Evolutionary conservation across 2,329 filamentous ascomycete genomes (phyloP), one percentile per base, ranked within the genome.

Genomic region (Aureobasidium sp.): DNA sequence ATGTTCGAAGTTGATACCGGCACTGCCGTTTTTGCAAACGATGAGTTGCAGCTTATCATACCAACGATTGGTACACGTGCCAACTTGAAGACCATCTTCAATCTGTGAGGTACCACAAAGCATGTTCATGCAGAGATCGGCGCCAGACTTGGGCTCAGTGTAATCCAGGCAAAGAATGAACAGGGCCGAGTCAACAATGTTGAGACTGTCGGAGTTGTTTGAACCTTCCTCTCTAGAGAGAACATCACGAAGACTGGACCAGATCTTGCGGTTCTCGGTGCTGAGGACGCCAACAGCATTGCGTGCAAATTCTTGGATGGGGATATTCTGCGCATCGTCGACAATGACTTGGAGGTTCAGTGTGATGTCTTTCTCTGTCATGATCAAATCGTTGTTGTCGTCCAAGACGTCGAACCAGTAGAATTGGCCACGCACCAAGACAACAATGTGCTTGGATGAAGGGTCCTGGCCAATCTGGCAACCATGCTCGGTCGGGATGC

Each of bases 11-110:
- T 99, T 99, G 84, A 99, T 97, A 6, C 94, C 94, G 0, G 94
- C 94, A 71, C 91, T 96, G 62, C 94, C 94, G 75, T 97, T 99
- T 78, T 96, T 96, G 81, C 94, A 97, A 56, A 99, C 94, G 61
- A 99, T 97, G 65, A 99, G 97, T 73, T 99, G 94, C 52, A 99
- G 81, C 78, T 99, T 99, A 77, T 99, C 94, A 71, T 99, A 99
- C 94, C 94, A 99, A 65, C 94, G 83, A 75, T 99, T 99, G 15
- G 93, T 97, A 77, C 94, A 99, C 1, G 94, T 97, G 34, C 94
- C 94, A 48, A 97, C 91, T 76, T 99, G 94, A 1, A 99, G 90
- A 5, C 94, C 94, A 71, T 88, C 89, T 70, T 96, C 89, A 14
- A 97, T 87, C 70, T 94, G 87, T 68, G 88, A 96, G 0, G 91